Evolutionary conservation across 2,329 filamentous ascomycete species (phyloP).

Genomic region (Trichoderma sp.): DNA sequence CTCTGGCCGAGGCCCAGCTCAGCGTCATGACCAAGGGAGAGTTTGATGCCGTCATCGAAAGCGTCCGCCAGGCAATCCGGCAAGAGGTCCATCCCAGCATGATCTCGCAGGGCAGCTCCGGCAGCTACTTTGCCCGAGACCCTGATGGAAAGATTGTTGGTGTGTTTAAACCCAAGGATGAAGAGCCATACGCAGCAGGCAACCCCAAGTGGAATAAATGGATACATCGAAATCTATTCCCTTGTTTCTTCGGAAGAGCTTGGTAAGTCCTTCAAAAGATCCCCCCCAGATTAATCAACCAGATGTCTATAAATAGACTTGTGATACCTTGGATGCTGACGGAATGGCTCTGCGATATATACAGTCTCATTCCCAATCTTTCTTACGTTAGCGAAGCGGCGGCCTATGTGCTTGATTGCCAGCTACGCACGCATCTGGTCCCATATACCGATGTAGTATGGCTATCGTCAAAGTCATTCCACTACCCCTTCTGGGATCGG

Average conservation of each 20-base stretch:
- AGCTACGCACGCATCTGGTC: conserved; percentile 87
- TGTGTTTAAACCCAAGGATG: conserved; percentile 98
- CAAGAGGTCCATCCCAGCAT: conserved; percentile 90
- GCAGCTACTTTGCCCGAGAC: conserved; percentile 96
- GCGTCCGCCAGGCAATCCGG: conserved; percentile 85
- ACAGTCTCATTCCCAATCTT: conserved; percentile 86
- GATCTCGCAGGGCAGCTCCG: conserved; percentile 96
- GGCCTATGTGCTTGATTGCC: conserved; percentile 89
- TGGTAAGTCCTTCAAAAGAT: conserved; percentile 54
- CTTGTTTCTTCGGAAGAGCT: conserved; percentile 93
- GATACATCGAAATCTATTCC: conserved; percentile 97
- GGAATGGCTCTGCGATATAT: neutral
- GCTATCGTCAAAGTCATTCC: conserved; percentile 94
- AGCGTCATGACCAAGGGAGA: conserved; percentile 74
- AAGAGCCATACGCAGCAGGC: conserved; percentile 93
- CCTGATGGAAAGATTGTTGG: conserved; percentile 90
- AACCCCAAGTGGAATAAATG: conserved; percentile 99
- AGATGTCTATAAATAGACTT: neutral
- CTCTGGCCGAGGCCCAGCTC: conserved; percentile 63
- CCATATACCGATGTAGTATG: conserved; percentile 96
- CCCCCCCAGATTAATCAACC: no score
- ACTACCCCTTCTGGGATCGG: conserved; percentile 97
- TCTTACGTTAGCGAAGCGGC: conserved; percentile 98
- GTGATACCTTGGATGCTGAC: neutral
- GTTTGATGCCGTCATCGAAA: conserved; percentile 87